Evolutionary conservation across 1,139 yeast genomes (phyloP), one percentile per base, ranked within the genome.

Genomic region (Meyerozyma guilliermondii): DNA sequence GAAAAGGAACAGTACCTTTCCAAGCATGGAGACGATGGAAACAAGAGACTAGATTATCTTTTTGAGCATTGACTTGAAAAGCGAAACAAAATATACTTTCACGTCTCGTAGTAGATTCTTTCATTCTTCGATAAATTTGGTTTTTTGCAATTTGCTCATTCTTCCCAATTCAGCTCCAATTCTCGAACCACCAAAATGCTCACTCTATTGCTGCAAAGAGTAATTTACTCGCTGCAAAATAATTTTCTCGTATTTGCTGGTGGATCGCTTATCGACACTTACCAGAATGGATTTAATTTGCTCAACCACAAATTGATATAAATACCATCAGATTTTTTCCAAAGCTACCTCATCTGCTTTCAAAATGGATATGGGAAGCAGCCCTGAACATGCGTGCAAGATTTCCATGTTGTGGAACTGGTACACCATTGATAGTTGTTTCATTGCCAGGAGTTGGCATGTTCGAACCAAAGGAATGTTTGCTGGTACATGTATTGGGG

Each of bases 401-500:
- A 66, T 66, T 34, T 66, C 71, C 43, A 66, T 66, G 72, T 57
- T 66, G 43, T 66, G 72, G 71, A 66, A 66, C 46, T 66, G 71
- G 70, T 55, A 64, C 46, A 80, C 86, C 0, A 68, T 81, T 28
- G 81, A 81, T 51, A 60, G 82, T 1, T 82, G 88, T 54, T 81
- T 83, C 52, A 66, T 83, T 45, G 71, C 86, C n/a, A 63, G 60
- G 38, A 62, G 81, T 18, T 83, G 89, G 89, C 86, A 80, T 47
- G 78, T 80, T 33, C 68, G 60, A n/a, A 63, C 81, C 2, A 63
- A 62, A 39, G 83, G 82, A 2, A 79, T 71, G 62, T 82, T 83
- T 66, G 88, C 86, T 4, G 88, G 87, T 7, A 71, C 86, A 0
- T 83, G 88, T 60, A 67, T 83, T 31, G 88, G 87, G 10, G 78